Evolutionary conservation across 1,139 yeast genomes (phyloP).

Genomic region (Lodderomyces metapsilosis): DNA sequence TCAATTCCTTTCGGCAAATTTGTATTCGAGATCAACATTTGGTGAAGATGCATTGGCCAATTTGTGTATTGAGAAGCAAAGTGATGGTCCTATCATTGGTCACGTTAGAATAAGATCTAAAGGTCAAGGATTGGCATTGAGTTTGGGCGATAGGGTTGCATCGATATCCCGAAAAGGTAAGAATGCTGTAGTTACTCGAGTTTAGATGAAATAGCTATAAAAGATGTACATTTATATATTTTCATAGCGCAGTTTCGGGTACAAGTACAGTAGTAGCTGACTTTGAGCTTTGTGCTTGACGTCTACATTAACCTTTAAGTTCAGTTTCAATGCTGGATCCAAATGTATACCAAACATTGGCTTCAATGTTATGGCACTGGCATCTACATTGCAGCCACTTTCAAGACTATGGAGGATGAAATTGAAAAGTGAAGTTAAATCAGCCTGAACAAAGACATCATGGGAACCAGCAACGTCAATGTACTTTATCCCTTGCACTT

Average conservation of each 20-base stretch:
- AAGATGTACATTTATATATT: background rate
- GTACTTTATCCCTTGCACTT: constrained; percentile 11
- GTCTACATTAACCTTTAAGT: constrained; percentile 20
- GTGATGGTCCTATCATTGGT: constrained; percentile 79
- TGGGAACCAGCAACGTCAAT: constrained; percentile 10
- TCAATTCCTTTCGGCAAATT: constrained; percentile 89
- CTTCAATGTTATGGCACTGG: constrained; percentile 14
- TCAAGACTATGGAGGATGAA: constrained; percentile 10
- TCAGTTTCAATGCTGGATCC: constrained; percentile 26
- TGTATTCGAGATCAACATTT: constrained; percentile 89
- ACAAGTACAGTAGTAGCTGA: constrained; percentile 15
- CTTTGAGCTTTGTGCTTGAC: constrained; percentile 16
- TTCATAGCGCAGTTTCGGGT: constrained; percentile 7
- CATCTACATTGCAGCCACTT: constrained; percentile 15
- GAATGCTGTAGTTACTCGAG: constrained; percentile 19
- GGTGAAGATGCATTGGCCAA: constrained; percentile 99
- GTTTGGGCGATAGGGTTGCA: constrained; percentile 93
- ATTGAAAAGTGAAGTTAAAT: constrained; percentile 19
- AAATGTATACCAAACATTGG: constrained; percentile 25
- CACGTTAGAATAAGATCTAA: constrained; percentile 96
- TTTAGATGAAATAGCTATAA: background rate
- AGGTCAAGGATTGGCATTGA: constrained; percentile 95
- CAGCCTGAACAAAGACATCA: constrained; percentile 20
- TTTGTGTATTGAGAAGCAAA: constrained; percentile 82
- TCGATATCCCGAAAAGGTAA: constrained; percentile 61